Percentiles rank a stretch among this genome's conserved stretches.
These are phyloP conservation scores for Penicillium paxilli DNA, from an alignment of 495 filamentous ascomycete genomes.

Conservation along the genomic window DNA sequence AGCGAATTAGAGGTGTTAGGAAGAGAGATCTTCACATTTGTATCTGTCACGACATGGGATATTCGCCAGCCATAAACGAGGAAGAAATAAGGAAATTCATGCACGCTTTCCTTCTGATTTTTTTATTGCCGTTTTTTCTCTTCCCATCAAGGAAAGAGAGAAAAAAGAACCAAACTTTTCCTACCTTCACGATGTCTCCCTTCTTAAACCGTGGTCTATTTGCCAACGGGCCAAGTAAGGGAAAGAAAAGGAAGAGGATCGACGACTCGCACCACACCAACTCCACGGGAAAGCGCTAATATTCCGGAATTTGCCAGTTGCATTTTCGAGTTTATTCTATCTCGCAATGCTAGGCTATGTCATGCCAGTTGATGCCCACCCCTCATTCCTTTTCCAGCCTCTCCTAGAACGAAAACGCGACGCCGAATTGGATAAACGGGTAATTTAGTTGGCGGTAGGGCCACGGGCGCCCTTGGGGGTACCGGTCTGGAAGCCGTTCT, in stretches of 20 bases:
- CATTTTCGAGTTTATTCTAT: conserved; percentile 35
- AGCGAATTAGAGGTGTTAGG: conserved; percentile 15
- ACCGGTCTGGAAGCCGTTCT: conserved; percentile 94
- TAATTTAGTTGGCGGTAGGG: conserved; percentile 49
- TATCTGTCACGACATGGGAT: conserved; percentile 45
- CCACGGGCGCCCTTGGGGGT: conserved; percentile 82
- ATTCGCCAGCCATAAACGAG: conserved; percentile 48
- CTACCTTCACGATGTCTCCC: conserved; percentile 7
- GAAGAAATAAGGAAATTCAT: conserved; percentile 46
- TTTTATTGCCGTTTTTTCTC: conserved; percentile 33
- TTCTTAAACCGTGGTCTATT: neutral
- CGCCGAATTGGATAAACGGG: conserved; percentile 34
- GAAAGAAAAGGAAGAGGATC: conserved; percentile 33
- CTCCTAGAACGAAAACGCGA: conserved; percentile 48
- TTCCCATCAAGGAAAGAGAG: conserved; percentile 19
- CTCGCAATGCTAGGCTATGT: conserved; percentile 45
- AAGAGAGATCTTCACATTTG: conserved; percentile 43
- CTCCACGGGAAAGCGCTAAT: conserved; percentile 42
- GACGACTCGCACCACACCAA: conserved; percentile 37
- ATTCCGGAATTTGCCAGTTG: conserved; percentile 42
- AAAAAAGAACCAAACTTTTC: conserved; percentile 23
- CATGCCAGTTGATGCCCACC: conserved; percentile 39
- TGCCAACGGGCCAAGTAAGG: conserved; percentile 15
- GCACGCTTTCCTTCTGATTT: conserved; percentile 37
- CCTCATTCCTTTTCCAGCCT: conserved; percentile 42